Percentiles rank a stretch among this genome's conserved stretches.
Conservation (phyloP, 2,329 filamentous ascomycete genomes). For the Monosporascus sp. region DNA sequence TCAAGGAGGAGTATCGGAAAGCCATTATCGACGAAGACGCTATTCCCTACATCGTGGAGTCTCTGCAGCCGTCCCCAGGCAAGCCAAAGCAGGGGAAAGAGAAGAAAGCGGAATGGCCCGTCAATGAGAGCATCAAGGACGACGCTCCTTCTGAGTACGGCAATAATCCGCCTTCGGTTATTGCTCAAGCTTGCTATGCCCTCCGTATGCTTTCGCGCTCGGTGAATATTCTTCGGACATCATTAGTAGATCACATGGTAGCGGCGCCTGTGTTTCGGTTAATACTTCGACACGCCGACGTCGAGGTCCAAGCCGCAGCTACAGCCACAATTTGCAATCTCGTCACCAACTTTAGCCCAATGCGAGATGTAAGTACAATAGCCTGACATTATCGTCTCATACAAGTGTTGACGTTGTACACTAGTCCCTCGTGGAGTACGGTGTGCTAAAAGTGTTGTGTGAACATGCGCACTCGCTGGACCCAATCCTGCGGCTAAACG, state of each 20-base stretch:
- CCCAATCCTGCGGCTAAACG: slow-evolving; percentile 74
- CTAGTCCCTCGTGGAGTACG: slow-evolving; percentile 66
- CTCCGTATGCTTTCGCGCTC: slow-evolving; percentile 79
- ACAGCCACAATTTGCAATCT: slow-evolving; percentile 82
- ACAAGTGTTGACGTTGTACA: slow-evolving; percentile 4
- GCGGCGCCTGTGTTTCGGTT: slow-evolving; percentile 72
- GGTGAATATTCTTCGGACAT: slow-evolving; percentile 77
- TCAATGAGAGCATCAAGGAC: slow-evolving; percentile 25
- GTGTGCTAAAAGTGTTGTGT: slow-evolving; percentile 72
- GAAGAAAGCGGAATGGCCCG: slow-evolving; percentile 23
- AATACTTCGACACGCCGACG: slow-evolving; percentile 61
- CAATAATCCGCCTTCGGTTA: slow-evolving; percentile 67
- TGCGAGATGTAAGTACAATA: slow-evolving; percentile 66
- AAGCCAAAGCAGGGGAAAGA: slow-evolving; percentile 43
- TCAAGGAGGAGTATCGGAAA: slow-evolving; percentile 81
- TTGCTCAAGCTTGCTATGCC: slow-evolving; percentile 80
- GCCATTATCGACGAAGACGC: slow-evolving; percentile 76
- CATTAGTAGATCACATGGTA: slow-evolving; percentile 79
- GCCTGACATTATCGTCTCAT: slow-evolving; percentile 12
- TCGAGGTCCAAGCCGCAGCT: slow-evolving; percentile 80
- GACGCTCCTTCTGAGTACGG: slow-evolving; percentile 51
- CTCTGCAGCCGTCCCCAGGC: slow-evolving; percentile 55
- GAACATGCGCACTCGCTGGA: slow-evolving; percentile 79
- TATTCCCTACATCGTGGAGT: slow-evolving; percentile 77
- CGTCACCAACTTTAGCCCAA: slow-evolving; percentile 82